phyloP scores from a whole-genome alignment of 2,329 filamentous ascomycete species.

The Microdochium bolleyi region DNA sequence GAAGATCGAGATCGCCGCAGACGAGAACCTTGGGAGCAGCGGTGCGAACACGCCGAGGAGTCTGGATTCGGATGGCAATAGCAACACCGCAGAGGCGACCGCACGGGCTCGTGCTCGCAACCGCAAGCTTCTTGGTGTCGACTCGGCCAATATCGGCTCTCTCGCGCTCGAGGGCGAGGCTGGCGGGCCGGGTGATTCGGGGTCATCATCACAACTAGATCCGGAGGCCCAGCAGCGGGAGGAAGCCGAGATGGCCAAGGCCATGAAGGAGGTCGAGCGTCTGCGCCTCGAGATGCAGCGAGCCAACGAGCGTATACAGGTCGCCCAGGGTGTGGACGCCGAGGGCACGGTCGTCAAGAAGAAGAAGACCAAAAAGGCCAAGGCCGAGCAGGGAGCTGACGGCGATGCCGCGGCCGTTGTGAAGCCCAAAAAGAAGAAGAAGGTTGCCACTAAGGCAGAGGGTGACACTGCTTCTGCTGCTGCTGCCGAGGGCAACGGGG shows the following conservation, averaged over 20 bases:
- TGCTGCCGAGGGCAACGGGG: conserved; percentile 1
- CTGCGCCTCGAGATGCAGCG: conserved; percentile 84
- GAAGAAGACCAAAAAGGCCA: conserved; percentile 59
- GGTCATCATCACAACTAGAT: conserved; percentile 23
- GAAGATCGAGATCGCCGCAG: conserved; percentile 60
- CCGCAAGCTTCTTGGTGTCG: conserved; percentile 67
- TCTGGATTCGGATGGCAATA: conserved; percentile 40
- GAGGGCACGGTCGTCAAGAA: conserved; percentile 60
- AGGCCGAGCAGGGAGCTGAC: conserved; percentile 8
- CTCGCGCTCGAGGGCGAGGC: conserved; percentile 58
- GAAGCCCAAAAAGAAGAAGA: conserved; percentile 40
- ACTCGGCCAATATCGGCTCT: conserved; percentile 72
- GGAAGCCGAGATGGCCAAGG: conserved; percentile 81
- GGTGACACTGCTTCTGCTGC: conserved; percentile 9
- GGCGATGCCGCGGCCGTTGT: conserved; percentile 12
- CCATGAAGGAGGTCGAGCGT: conserved; percentile 81
- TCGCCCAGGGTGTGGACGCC: conserved; percentile 57
- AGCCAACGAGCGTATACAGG: conserved; percentile 66
- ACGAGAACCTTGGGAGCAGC: conserved; percentile 60
- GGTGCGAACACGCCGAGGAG: conserved; percentile 23
- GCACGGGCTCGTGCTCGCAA: conserved; percentile 43
- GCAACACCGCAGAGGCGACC: conserved; percentile 38
- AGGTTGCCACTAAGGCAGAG: conserved; percentile 18
- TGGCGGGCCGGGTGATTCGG: conserved; percentile 21
- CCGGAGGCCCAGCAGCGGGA: conserved; percentile 64